phyloP scores from a whole-genome alignment of 169 alveolate species.

The Perkinsus olseni region DNA sequence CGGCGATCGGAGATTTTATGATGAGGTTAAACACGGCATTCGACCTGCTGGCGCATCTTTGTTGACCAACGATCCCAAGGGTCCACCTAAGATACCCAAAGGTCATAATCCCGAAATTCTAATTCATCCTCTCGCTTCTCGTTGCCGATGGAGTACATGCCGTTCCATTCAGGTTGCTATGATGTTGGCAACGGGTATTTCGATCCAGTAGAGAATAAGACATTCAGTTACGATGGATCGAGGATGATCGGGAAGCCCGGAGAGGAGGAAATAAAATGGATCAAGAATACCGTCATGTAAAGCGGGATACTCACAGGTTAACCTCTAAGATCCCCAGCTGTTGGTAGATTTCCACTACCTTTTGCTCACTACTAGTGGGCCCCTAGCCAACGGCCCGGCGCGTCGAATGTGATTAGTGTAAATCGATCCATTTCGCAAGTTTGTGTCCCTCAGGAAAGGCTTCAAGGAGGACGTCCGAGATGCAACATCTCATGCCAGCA shows the following conservation, averaged over 20 bases:
- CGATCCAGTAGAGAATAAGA: conserved; percentile 26
- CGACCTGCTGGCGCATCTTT: conserved; percentile 52
- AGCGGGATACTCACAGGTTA: too few relatives aligned
- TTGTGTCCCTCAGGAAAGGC: too few relatives aligned
- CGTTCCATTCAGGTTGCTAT: conserved; percentile 23
- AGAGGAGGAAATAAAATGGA: conserved; percentile 30
- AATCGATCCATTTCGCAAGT: too few relatives aligned
- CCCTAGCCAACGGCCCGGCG: too few relatives aligned
- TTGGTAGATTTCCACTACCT: too few relatives aligned
- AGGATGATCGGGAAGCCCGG: conserved; percentile 18
- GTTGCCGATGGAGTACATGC: too few relatives aligned
- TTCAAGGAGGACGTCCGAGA: too few relatives aligned
- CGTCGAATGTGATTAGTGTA: too few relatives aligned
- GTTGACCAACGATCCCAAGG: conserved; percentile 42
- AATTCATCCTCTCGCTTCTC: not conserved
- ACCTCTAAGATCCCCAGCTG: too few relatives aligned
- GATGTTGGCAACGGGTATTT: conserved; percentile 62
- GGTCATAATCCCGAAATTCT: conserved; percentile 26
- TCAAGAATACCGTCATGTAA: conserved; percentile 31
- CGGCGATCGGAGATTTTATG: conserved; percentile 54
- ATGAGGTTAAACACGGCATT: conserved; percentile 46
- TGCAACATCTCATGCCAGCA: too few relatives aligned
- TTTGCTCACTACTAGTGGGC: not conserved
- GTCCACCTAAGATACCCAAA: conserved; percentile 48
- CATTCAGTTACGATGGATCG: conserved; percentile 27